These are phyloP conservation scores for Linum trigynum DNA, from an alignment of 345 rosid genomes.

Conservation along the genomic window DNA sequence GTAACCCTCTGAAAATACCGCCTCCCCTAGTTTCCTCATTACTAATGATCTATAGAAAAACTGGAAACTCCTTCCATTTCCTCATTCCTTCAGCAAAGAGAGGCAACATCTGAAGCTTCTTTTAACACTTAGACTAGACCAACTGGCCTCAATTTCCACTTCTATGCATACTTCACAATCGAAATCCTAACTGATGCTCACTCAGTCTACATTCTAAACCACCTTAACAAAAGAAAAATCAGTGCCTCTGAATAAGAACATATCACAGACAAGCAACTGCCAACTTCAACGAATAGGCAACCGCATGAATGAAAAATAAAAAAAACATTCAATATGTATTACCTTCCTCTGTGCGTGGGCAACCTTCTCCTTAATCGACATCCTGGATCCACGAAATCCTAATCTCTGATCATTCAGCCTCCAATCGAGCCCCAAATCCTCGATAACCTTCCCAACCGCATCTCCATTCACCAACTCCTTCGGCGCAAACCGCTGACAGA, in stretches of 20 bases:
- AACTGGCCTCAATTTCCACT: no score
- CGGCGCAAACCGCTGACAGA: constrained; percentile 49
- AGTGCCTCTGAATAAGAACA: no score
- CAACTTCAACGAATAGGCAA: not conserved
- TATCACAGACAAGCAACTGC: not conserved
- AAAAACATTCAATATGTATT: not conserved
- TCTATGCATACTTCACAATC: no score
- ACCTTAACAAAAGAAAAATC: no score
- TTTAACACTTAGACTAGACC: no score
- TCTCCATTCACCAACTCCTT: constrained; percentile 53
- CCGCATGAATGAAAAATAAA: not conserved
- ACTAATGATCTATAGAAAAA: not conserved
- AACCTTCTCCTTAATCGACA: constrained; percentile 66
- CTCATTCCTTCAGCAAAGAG: no score
- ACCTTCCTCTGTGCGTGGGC: constrained; percentile 62
- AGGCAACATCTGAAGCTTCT: no score
- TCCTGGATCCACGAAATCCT: constrained; percentile 39
- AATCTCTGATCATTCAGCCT: constrained; percentile 48
- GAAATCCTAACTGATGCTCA: no score
- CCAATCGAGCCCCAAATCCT: constrained; percentile 70
- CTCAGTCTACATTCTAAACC: no score
- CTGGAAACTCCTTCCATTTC: not conserved
- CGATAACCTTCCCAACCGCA: constrained; percentile 51
- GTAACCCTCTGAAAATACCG: no score
- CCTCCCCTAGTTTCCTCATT: no score